Base-by-base conservation (phyloP, 1,284 basidiomycete genomes). In the Lignosus rhinocerotis region DNA sequence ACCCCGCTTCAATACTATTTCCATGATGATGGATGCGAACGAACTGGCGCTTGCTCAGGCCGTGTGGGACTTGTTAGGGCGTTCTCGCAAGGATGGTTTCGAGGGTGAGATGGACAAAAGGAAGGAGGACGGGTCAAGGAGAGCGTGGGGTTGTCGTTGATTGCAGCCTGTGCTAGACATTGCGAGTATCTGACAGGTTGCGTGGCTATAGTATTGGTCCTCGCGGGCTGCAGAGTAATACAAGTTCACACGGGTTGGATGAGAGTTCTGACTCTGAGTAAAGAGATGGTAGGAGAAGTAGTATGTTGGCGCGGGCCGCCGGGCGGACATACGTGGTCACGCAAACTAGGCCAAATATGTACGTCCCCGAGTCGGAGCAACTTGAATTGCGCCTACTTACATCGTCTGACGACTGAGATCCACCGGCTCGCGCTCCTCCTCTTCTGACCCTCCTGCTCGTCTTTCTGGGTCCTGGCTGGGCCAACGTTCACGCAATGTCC, bases 1-100 rank as follows among this genome's bases (percentile, higher is more conserved):
- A 4, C 78, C 80, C 33, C 79, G 90, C 32, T 90, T 91, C 65
- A 73, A 73, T 41, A 88, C 84, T 0, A 76, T 90, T 0, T 71
- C 82, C 45, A 60, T 89, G 59, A 87, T 92, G 70, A 75, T 92
- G 70, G 83, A 79, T 54, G 69, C 66, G 39, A 62, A 70, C 17
- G 89, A 90, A 71, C 83, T 61, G 12, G 49, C n/a, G 16, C 42
- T 67, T n/a, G 69, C 65, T 11, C 60, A 66, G 50, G 68, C 62
- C 0, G 62, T 72, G 0, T 73, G 72, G 70, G 57, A 56, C 21
- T 10, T 62, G 32, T 42, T 66, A 9, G 63, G 61, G 9, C 59
- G 59, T 2, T 53, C 44, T 16, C 50, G 25, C 4, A 52, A 57
- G 5, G 67, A 62, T n/a, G 68, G 60, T 7, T 61, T 62, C 16